A percentile compares a stretch with the other conserved stretches of the same genome.
These are phyloP conservation scores for Globisporangium yorkense DNA, from an alignment of 352 stramenopile genomes.

Conservation along the genomic window DNA sequence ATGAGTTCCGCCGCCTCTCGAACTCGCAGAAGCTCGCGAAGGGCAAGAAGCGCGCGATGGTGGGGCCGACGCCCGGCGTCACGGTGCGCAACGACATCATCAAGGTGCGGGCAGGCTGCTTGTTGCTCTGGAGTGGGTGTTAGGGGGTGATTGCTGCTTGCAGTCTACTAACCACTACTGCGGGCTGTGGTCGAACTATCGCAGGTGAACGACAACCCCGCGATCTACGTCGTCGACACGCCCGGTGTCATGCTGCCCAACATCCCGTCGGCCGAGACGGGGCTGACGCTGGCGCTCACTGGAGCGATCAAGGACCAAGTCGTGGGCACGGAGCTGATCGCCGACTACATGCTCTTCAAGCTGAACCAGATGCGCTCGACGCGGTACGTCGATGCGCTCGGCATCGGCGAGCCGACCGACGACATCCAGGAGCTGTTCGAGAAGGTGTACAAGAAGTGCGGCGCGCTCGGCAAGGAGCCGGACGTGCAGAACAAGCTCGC, in stretches of 20 bases:
- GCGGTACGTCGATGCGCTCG: conserved; percentile 72
- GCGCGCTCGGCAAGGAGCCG: conserved; percentile 69
- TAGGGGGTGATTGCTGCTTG: background rate
- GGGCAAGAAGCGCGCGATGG: conserved; percentile 72
- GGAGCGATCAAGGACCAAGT: conserved; percentile 86
- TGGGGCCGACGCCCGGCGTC: conserved; percentile 79
- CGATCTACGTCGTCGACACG: conserved; percentile 87
- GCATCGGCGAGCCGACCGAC: conserved; percentile 61
- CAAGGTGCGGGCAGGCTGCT: conserved; percentile 37
- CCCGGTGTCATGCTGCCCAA: conserved; percentile 87
- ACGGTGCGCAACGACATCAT: conserved; percentile 87
- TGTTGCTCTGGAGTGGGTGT: background rate
- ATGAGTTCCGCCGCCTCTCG: conserved; percentile 74
- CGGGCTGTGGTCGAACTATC: background rate
- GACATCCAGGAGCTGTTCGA: conserved; percentile 65
- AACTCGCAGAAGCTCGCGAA: conserved; percentile 71
- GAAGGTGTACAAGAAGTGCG: conserved; percentile 57
- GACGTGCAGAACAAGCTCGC: conserved; percentile 65
- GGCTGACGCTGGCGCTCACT: conserved; percentile 79
- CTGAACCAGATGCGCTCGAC: conserved; percentile 78
- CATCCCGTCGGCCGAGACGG: conserved; percentile 69
- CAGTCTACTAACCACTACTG: background rate
- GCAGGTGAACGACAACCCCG: conserved; percentile 79
- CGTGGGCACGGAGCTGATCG: conserved; percentile 80
- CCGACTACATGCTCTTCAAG: conserved; percentile 87